Conservation (phyloP, 768 basidiomycete genomes). For the Lentinula sp. region DNA sequence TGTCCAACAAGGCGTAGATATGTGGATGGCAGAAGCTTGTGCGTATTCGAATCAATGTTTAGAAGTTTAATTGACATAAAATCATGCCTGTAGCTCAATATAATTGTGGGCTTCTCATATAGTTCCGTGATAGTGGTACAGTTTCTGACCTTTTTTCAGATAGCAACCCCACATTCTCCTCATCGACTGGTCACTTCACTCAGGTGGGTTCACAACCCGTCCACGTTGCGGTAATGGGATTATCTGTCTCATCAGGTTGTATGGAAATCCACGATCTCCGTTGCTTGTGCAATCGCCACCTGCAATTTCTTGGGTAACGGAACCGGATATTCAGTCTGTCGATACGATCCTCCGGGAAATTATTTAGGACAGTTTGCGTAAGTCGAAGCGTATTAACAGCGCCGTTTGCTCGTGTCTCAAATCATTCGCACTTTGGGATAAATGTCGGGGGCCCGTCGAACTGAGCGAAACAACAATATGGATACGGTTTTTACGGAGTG, state of each 20-base stretch:
- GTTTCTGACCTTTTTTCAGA: constrained; percentile 8
- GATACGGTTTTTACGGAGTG: neutral
- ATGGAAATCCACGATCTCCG: constrained; percentile 45
- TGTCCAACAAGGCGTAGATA: constrained; percentile 14
- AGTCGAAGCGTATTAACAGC: neutral
- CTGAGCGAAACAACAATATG: neutral
- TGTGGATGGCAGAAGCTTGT: constrained; percentile 25
- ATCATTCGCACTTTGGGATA: neutral
- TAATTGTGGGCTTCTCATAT: neutral
- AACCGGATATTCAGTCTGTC: constrained; percentile 21
- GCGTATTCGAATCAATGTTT: neutral
- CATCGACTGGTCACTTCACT: constrained; percentile 24
- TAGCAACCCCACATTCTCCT: constrained; percentile 20
- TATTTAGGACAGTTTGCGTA: constrained; percentile 18
- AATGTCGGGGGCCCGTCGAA: neutral
- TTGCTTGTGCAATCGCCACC: constrained; percentile 38
- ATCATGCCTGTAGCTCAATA: neutral
- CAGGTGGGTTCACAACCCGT: constrained; percentile 13
- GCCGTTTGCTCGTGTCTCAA: neutral
- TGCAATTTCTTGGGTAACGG: constrained; percentile 23
- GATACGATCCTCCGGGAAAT: constrained; percentile 23
- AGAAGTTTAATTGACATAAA: constrained; percentile 11
- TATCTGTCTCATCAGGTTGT: constrained; percentile 29
- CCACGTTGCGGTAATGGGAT: no score
- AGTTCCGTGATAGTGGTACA: no score